Conservation (phyloP, 371 early-diverging fungal genomes). For the Mucor ambiguus region DNA sequence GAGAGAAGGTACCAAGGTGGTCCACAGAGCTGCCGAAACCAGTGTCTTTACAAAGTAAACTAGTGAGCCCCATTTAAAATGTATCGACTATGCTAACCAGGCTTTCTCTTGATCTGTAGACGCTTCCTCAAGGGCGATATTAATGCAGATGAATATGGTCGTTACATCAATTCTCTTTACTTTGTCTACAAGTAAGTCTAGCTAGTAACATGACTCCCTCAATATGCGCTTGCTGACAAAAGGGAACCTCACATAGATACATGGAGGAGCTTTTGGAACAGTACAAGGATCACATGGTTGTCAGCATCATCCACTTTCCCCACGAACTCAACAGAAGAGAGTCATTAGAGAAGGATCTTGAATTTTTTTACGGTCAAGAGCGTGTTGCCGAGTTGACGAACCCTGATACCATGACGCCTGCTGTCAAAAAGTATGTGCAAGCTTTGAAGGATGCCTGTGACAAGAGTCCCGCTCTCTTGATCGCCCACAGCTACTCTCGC, state of each 20-base stretch:
- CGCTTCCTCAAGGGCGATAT: constrained; percentile 54
- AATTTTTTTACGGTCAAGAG: constrained; percentile 56
- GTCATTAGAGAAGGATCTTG: constrained; percentile 53
- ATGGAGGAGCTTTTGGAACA: constrained; percentile 58
- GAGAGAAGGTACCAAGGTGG: constrained; percentile 63
- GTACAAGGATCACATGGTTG: constrained; percentile 50
- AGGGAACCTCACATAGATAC: constrained; percentile 19
- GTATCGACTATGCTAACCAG: background rate
- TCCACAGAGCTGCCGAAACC: constrained; percentile 61
- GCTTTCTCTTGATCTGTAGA: constrained; percentile 14
- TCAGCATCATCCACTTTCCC: constrained; percentile 60
- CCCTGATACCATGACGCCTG: constrained; percentile 53
- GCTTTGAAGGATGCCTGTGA: constrained; percentile 52
- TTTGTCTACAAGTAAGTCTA: constrained; percentile 51
- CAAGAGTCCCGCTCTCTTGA: constrained; percentile 53
- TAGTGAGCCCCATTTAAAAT: background rate
- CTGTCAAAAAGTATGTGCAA: constrained; percentile 50
- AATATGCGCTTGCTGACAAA: background rate
- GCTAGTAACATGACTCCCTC: too few species aligned
- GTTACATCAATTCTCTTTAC: constrained; percentile 50
- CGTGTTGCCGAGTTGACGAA: constrained; percentile 39
- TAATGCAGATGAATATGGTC: constrained; percentile 47
- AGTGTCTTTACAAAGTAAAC: constrained; percentile 61
- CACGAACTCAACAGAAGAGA: constrained; percentile 49
- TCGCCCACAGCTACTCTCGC: constrained; percentile 65